Base-by-base conservation (phyloP, 345 rosid genomes). In the Psidium guajava region DNA sequence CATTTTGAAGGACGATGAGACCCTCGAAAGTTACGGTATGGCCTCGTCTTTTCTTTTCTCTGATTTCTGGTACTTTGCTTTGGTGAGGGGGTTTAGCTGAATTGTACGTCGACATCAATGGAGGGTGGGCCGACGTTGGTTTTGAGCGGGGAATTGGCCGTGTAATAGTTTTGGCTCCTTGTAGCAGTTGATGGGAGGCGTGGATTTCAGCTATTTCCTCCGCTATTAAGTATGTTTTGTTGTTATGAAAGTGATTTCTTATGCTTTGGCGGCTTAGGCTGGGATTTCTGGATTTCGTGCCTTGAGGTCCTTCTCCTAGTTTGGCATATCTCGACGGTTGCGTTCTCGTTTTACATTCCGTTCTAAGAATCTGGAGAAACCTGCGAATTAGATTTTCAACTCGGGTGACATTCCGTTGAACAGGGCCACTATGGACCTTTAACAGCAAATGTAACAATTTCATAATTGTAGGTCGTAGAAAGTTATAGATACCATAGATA, bases 1-100 rank as follows among this genome's bases (percentile, higher is more conserved):
- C 85, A 94, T 95, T 86, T 89, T 95, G 85, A 95, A 95, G 88
- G 98, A 95, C 84, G 97, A 92, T 85, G 95, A 93, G 82, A 87
- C 94, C 54, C 96, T 95, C n/a, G 89, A 86, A 53, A 93, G 94
- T 88, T 95, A 95, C 89, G 98, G 98, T 95, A 81, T 22, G 82
- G 16, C 59, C 22, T 59, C 16, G 44, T 50, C 8, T 25, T 83
- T 13, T 52, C 54, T 53, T 10, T 52, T 36, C 49, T 77, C 55
- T 85, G 54, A 18, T 85, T 49, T 57, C 27, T 18, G 36, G 6
- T 57, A 42, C 18, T 32, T 73, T 81, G 58, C 57, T 82, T 44
- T 22, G 47, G 47, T 73, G 22, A 32, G 1, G 73, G 20, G 74
- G 11, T 32, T 32, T 69, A 69, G 24, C 77, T 69, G 77, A 32